phyloP scores from a whole-genome alignment of 2,329 filamentous ascomycete species.

The Pseudogymnoascus sp. region DNA sequence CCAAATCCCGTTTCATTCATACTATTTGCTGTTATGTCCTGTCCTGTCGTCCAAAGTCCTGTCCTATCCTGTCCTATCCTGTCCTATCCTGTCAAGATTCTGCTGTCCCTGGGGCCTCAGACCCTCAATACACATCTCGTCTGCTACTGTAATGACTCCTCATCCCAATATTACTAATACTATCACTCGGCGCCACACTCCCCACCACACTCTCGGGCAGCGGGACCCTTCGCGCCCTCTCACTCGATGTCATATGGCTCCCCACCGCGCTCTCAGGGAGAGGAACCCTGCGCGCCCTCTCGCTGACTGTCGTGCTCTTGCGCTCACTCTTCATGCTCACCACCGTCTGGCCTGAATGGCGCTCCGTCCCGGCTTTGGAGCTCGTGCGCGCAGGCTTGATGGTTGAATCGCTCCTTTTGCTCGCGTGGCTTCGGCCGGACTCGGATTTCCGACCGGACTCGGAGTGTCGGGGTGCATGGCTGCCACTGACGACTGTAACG shows the following conservation, averaged over 20 bases:
- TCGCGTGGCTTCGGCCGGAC: not conserved
- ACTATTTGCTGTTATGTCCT: too few relatives aligned
- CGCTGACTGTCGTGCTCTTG: slow-evolving; percentile 4
- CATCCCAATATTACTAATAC: slow-evolving; percentile 52
- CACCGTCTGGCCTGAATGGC: not conserved
- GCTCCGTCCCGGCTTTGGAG: not conserved
- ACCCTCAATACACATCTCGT: not conserved
- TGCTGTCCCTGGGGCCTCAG: too few relatives aligned
- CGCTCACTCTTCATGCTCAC: not conserved
- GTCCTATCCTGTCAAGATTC: too few relatives aligned
- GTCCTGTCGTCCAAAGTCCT: not conserved
- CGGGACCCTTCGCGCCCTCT: slow-evolving; percentile 19
- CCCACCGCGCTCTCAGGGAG: slow-evolving; percentile 26
- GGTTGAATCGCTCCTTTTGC: not conserved
- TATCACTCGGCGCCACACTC: slow-evolving; percentile 52
- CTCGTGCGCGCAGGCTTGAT: slow-evolving; percentile 5
- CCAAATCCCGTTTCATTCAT: too few relatives aligned
- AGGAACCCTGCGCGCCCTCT: slow-evolving; percentile 18
- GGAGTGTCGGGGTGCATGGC: not conserved
- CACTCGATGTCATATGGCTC: slow-evolving; percentile 27
- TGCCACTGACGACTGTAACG: not conserved
- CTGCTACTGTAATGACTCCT: slow-evolving; percentile 21
- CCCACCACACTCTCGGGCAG: slow-evolving; percentile 27
- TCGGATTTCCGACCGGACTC: not conserved
- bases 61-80: too few relatives aligned